phyloP scores from a whole-genome alignment of 768 basidiomycete species.

The Leccinum arenicola region DNA sequence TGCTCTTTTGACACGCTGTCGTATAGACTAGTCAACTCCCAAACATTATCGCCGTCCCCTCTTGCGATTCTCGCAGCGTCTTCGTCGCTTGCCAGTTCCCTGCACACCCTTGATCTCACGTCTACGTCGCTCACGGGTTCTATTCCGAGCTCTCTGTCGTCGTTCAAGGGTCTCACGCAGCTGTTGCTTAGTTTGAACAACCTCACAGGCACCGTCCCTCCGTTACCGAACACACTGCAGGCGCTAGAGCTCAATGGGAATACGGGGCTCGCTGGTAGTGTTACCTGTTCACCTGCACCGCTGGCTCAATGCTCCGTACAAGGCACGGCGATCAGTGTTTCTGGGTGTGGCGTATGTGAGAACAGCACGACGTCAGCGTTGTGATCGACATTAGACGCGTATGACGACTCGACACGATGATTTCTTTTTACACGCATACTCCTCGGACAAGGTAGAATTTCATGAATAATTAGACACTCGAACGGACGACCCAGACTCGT shows the following conservation, averaged over 20 bases:
- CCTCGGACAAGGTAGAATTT: background rate
- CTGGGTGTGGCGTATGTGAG: conserved; percentile 25
- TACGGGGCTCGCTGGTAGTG: conserved; percentile 32
- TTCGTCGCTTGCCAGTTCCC: conserved; percentile 29
- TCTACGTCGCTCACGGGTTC: conserved; percentile 38
- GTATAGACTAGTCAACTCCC: conserved; percentile 37
- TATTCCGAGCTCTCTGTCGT: conserved; percentile 34
- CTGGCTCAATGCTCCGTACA: conserved; percentile 23
- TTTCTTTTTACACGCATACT: background rate
- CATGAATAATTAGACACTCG: background rate
- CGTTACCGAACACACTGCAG: conserved; percentile 36
- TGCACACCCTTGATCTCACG: conserved; percentile 39
- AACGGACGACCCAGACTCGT: conserved; percentile 3
- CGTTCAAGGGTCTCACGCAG: conserved; percentile 34
- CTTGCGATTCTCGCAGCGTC: conserved; percentile 33
- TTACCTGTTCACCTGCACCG: conserved; percentile 13
- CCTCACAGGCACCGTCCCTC: conserved; percentile 34
- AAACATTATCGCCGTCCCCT: conserved; percentile 31
- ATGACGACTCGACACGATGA: conserved; percentile 6
- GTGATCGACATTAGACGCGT: background rate
- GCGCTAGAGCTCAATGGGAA: conserved; percentile 37
- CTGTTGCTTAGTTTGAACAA: conserved; percentile 40
- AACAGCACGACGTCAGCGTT: conserved; percentile 11
- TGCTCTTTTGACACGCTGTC: conserved; percentile 1
- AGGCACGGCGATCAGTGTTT: conserved; percentile 19